These are phyloP conservation scores for Halophytophthora batemanensis DNA, from an alignment of 352 stramenopile species.

Conservation along the genomic window DNA sequence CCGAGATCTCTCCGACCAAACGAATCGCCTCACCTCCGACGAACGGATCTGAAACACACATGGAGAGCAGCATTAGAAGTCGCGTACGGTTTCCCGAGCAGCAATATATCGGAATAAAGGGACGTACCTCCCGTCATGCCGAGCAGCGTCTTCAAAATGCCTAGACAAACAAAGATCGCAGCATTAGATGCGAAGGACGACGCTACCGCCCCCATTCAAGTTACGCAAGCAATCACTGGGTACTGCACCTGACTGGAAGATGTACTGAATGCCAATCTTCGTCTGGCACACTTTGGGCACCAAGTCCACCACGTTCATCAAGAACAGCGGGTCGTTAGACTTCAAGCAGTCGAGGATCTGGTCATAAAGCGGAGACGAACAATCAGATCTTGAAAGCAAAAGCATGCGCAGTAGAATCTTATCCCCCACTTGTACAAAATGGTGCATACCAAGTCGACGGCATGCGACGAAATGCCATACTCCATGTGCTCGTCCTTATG, in stretches of 20 bases:
- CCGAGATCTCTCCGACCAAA: slow-evolving; percentile 76
- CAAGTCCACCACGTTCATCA: slow-evolving; percentile 85
- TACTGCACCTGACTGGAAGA: slow-evolving; percentile 69
- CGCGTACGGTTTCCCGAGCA: too few species aligned
- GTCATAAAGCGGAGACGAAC: slow-evolving; percentile 6
- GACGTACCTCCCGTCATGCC: slow-evolving; percentile 64
- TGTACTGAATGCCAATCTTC: slow-evolving; percentile 56
- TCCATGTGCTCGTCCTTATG: slow-evolving; percentile 58
- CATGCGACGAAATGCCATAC: slow-evolving; percentile 43
- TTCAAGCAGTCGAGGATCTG: slow-evolving; percentile 73
- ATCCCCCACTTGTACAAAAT: background rate
- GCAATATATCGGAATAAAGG: too few species aligned
- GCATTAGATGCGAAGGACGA: background rate
- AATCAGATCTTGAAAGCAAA: slow-evolving; percentile 2
- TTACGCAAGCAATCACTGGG: background rate
- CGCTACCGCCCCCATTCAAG: background rate
- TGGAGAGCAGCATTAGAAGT: slow-evolving; percentile 7
- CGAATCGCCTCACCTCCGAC: slow-evolving; percentile 72
- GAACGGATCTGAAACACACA: slow-evolving; percentile 58
- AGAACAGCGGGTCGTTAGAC: slow-evolving; percentile 73
- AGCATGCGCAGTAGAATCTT: slow-evolving; percentile 5
- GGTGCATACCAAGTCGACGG: slow-evolving; percentile 44
- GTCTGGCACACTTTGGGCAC: slow-evolving; percentile 70
- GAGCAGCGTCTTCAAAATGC: slow-evolving; percentile 60
- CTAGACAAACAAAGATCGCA: slow-evolving; percentile 19